Base-by-base conservation (phyloP, 2,329 filamentous ascomycete species). In the Cytospora chrysosperma region DNA sequence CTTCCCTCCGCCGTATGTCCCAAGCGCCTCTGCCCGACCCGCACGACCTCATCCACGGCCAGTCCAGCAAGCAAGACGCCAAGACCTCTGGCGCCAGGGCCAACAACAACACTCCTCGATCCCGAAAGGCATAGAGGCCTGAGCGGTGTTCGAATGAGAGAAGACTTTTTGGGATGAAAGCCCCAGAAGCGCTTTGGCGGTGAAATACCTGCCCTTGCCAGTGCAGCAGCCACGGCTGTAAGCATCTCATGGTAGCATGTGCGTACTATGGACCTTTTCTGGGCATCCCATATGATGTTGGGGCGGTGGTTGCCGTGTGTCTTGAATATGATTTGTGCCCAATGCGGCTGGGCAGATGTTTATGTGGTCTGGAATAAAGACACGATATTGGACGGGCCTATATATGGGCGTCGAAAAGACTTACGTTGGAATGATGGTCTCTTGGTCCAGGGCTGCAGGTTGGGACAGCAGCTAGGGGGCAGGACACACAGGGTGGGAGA, bases 11-110 rank as follows among this genome's bases (percentile, higher is more conserved):
- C 67, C 83, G 84, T 69, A 88, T 88, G 84, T 85, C 82, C 70
- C 84, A 87, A 76, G 84, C 85, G 59, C 84, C 84, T 69, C 81
- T 95, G 58, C 91, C 94, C 71, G 93, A 96, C 76, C 92, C 93
- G 80, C 90, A 91, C 75, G 85, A 88, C 73, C 84, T 89, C 73
- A 84, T 91, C 73, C 79, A 88, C 65, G 83, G 84, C 61, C 79
- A 81, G 49, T 73, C 80, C 76, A 76, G 81, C 74, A 74, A 78
- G 37, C 76, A 73, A 77, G 37, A 79, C 82, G 74, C 82, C 78
- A 82, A 78, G 65, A 73, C 81, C 67, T 84, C 83, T 56, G 82
- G 82, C 54, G 76, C 78, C 69, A 84, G 82, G 78, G 75, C 83
- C 69, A 89, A 84, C 72, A 87, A 85, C 68, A 77, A 82, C 66